Percentiles rank a stretch among this genome's conserved stretches.
phyloP scores from a whole-genome alignment of 768 basidiomycete species.

The Inosperma sp. region DNA sequence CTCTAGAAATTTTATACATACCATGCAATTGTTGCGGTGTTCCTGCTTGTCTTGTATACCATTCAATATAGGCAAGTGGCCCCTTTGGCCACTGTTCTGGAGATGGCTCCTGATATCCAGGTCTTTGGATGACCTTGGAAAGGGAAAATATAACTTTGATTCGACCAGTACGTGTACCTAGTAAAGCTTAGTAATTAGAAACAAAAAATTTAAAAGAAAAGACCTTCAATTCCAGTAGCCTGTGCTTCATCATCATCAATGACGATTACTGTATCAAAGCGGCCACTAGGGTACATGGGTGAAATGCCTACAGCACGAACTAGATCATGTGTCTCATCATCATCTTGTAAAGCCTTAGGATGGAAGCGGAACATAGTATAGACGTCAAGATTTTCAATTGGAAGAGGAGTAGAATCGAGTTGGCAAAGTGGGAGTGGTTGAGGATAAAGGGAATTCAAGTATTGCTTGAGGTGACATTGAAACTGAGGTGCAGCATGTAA shows the following conservation, averaged over 20 bases:
- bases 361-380: slow-evolving; percentile 23
- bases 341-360: slow-evolving; percentile 17
- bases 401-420: slow-evolving; percentile 10
- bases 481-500: not conserved
- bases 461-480: not conserved
- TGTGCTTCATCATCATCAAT: slow-evolving; percentile 16
- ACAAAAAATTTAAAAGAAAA: slow-evolving; percentile 14
- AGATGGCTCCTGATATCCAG: not conserved
- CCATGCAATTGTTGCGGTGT: not conserved
- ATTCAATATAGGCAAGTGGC: too few relatives aligned
- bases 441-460: not conserved
- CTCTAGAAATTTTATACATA: not conserved
- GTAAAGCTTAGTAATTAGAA: not conserved
- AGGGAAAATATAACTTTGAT: not conserved
- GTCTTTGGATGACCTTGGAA: not conserved
- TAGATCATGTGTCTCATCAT: slow-evolving; percentile 15
- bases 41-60: not conserved
- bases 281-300: slow-evolving; percentile 8
- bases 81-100: not conserved
- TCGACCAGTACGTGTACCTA: not conserved
- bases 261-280: slow-evolving; percentile 25
- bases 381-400: slow-evolving; percentile 19
- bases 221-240: too few relatives aligned
- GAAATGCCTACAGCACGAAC: slow-evolving; percentile 19
- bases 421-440: too few relatives aligned